A percentile compares a stretch with the other conserved stretches of the same genome.
Evolutionary conservation across 495 filamentous ascomycete species (phyloP).

Genomic region (Cladorrhinum samala): DNA sequence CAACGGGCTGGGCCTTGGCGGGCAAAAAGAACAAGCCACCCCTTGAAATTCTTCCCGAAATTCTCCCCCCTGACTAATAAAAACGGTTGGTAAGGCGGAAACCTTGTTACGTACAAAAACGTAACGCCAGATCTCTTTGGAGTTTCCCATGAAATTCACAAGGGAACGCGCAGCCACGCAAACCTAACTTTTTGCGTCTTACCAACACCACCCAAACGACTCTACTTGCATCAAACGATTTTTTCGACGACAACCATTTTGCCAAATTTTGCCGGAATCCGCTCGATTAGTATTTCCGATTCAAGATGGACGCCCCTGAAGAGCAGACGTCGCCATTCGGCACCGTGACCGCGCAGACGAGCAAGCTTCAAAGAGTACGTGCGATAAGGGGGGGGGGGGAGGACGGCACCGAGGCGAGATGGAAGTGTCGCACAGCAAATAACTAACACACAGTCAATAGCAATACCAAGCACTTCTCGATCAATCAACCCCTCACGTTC

Average conservation of each 20-base stretch:
- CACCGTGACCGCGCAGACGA: constrained; percentile 25
- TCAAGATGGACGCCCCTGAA: constrained; percentile 22
- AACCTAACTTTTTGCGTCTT: neutral
- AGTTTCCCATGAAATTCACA: too few species aligned
- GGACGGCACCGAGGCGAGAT: neutral
- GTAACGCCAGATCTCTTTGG: neutral
- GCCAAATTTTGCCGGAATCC: too few species aligned
- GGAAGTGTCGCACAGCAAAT: constrained; percentile 3
- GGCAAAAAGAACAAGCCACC: neutral
- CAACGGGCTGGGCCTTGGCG: neutral
- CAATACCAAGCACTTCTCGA: constrained; percentile 94
- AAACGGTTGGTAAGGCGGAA: neutral
- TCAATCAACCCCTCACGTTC: constrained; percentile 77
- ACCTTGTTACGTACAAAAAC: neutral
- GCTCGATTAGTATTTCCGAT: too few species aligned
- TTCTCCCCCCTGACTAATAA: neutral
- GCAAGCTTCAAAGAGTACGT: constrained; percentile 39
- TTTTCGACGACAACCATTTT: too few species aligned
- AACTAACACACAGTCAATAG: constrained; percentile 37
- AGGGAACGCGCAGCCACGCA: neutral
- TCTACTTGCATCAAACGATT: too few species aligned
- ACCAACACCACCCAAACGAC: too few species aligned
- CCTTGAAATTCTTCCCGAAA: neutral
- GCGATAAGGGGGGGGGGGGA: neutral
- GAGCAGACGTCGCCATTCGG: constrained; percentile 28